phyloP scores from a whole-genome alignment of 2,329 filamentous ascomycete species.

The Ilyonectria destructans region DNA sequence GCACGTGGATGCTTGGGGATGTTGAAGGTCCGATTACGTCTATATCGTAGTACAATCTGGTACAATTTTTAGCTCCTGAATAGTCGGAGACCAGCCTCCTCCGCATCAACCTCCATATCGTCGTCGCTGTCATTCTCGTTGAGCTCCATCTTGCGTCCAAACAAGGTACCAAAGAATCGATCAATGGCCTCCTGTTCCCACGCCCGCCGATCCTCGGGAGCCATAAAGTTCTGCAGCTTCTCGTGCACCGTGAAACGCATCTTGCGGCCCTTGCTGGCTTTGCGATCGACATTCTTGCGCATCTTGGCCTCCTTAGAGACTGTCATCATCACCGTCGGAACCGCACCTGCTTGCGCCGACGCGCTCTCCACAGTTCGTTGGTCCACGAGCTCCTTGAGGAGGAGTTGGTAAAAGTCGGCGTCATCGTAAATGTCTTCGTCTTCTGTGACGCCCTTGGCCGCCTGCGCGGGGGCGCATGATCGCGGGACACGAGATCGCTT shows the following conservation, averaged over 20 bases:
- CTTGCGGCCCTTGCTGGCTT: conserved; percentile 95
- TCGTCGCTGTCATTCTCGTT: conserved; percentile 71
- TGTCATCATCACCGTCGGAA: conserved; percentile 74
- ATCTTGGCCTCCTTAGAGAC: conserved; percentile 84
- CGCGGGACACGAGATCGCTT: conserved; percentile 80
- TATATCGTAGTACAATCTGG: conserved; percentile 27
- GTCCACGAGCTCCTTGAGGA: conserved; percentile 94
- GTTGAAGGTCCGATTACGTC: conserved; percentile 28
- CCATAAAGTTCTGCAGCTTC: conserved; percentile 99
- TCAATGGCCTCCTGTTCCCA: conserved; percentile 90
- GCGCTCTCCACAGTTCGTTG: conserved; percentile 83
- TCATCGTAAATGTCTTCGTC: conserved; percentile 87
- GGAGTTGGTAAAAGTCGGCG: conserved; percentile 92
- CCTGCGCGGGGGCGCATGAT: conserved; percentile 83
- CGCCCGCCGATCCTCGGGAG: conserved; percentile 83
- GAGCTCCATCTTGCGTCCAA: conserved; percentile 79
- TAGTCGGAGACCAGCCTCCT: conserved; percentile 69
- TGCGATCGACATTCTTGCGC: conserved; percentile 89
- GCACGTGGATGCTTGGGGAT: conserved; percentile 36
- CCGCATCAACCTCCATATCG: conserved; percentile 68
- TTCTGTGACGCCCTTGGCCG: conserved; percentile 69
- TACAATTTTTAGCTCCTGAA: conserved; percentile 62
- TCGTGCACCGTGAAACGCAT: conserved; percentile 96
- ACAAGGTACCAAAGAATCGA: conserved; percentile 81
- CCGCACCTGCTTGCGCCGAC: conserved; percentile 61